phyloP scores from a whole-genome alignment of 371 early-diverging fungal species.

The Zychaea mexicana region DNA sequence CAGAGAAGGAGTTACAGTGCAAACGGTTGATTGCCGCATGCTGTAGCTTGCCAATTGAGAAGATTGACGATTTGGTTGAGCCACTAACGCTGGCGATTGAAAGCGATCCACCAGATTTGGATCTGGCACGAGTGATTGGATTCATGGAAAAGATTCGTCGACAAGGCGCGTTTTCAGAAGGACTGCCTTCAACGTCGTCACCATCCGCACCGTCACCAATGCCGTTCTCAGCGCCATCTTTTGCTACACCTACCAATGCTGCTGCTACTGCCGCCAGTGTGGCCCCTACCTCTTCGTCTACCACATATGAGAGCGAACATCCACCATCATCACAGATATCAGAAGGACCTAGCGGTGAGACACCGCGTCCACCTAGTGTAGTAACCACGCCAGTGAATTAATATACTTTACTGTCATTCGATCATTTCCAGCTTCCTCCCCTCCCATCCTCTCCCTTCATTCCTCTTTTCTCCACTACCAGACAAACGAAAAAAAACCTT shows the following conservation, averaged over 20 bases:
- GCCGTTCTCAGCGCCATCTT: too few species aligned
- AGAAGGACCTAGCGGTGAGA: not conserved
- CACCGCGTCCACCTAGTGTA: not conserved
- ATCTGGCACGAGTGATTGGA: constrained; percentile 52
- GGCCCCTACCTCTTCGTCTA: not conserved
- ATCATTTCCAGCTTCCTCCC: too few species aligned
- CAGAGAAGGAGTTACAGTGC: constrained; percentile 62
- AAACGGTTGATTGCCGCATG: constrained; percentile 72
- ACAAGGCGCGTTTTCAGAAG: constrained; percentile 27
- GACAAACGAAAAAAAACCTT: too few species aligned
- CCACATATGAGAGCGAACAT: not conserved
- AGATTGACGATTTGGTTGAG: constrained; percentile 65
- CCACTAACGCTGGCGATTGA: constrained; percentile 72
- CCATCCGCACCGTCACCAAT: constrained; percentile 4
- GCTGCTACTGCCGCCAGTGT: not conserved
- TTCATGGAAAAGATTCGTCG: constrained; percentile 55
- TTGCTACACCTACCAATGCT: not conserved
- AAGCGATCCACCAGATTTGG: constrained; percentile 65
- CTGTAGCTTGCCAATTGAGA: constrained; percentile 64
- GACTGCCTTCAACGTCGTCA: constrained; percentile 4
- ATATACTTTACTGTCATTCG: too few species aligned
- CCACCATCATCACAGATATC: not conserved
- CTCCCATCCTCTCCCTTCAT: not conserved
- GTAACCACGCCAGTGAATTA: constrained; percentile 1
- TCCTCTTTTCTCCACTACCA: too few species aligned